These are phyloP conservation scores for Amanita exitialis DNA, from an alignment of 768 basidiomycete genomes.

Conservation along the genomic window DNA sequence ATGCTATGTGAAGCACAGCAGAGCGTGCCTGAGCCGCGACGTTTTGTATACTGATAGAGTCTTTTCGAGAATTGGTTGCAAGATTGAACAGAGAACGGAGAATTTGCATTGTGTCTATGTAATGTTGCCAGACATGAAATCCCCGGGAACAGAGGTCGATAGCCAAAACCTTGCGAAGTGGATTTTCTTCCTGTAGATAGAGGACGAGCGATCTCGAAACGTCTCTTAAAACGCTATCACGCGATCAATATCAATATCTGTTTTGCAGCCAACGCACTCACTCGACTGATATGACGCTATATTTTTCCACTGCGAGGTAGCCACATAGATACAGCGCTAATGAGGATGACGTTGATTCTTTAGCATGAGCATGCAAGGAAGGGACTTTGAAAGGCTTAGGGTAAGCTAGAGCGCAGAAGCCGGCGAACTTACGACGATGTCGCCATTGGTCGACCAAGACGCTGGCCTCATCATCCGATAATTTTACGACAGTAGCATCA, in stretches of 20 bases:
- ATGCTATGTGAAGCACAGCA: conserved; percentile 80
- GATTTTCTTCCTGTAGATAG: conserved; percentile 68
- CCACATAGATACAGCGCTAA: conserved; percentile 77
- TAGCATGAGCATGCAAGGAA: conserved; percentile 47
- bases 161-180: conserved; percentile 58
- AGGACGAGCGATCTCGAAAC: conserved; percentile 74
- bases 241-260: background rate
- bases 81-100: conserved; percentile 76
- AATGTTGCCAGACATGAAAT: conserved; percentile 91
- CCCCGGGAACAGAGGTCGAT: conserved; percentile 89
- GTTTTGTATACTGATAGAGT: conserved; percentile 57
- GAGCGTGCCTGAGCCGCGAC: conserved; percentile 69
- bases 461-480: conserved; percentile 60
- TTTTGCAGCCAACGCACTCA: conserved; percentile 18
- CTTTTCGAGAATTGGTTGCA: conserved; percentile 64
- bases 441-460: conserved; percentile 54
- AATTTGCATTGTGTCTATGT: conserved; percentile 83
- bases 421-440: conserved; percentile 35
- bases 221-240: conserved; percentile 62
- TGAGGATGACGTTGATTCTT: conserved; percentile 48
- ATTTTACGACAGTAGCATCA: conserved; percentile 56
- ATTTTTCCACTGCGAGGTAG: conserved; percentile 72
- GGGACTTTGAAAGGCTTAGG: conserved; percentile 35
- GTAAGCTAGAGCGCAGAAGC: background rate
- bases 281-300: conserved; percentile 66